Percentiles rank a stretch among this genome's conserved stretches.
Evolutionary conservation across 208 protist genomes (phyloP).

Genomic region (Acanthamoeba royreba): DNA sequence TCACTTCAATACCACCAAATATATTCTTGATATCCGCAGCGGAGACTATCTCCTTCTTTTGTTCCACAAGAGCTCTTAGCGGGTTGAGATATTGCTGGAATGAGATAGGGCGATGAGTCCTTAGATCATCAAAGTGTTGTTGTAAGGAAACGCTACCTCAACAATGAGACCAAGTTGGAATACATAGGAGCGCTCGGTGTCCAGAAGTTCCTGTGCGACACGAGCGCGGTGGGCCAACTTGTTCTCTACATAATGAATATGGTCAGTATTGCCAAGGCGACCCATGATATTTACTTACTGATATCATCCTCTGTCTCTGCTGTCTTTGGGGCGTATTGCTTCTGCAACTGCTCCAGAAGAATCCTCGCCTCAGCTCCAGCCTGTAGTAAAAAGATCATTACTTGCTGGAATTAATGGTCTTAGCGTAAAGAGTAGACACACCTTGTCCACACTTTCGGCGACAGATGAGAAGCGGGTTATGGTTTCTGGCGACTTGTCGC

Average conservation of each 20-base stretch:
- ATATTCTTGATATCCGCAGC: slow-evolving; percentile 7
- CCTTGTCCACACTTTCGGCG: background rate
- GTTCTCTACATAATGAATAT: background rate
- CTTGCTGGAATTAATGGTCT: too few relatives aligned
- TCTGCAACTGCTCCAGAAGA: background rate
- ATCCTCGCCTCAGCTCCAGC: background rate
- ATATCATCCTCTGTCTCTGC: background rate
- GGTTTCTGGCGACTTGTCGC: background rate
- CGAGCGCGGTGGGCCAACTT: background rate
- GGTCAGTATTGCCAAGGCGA: too few relatives aligned
- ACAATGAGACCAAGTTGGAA: background rate
- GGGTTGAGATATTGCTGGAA: background rate
- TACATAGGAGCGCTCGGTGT: background rate
- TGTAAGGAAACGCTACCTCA: background rate
- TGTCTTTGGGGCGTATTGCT: background rate
- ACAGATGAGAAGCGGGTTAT: background rate
- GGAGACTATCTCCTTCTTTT: slow-evolving; percentile 24
- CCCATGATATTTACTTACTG: too few relatives aligned
- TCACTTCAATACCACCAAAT: background rate
- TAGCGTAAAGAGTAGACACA: too few relatives aligned
- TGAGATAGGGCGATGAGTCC: background rate
- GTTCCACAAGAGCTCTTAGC: background rate
- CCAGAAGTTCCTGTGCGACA: background rate
- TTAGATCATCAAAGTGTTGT: too few relatives aligned
- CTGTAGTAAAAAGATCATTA: too few relatives aligned